These are phyloP conservation scores for Paramecium sonneborni DNA, from an alignment of 73 alveolate species.

Conservation along the genomic window DNA sequence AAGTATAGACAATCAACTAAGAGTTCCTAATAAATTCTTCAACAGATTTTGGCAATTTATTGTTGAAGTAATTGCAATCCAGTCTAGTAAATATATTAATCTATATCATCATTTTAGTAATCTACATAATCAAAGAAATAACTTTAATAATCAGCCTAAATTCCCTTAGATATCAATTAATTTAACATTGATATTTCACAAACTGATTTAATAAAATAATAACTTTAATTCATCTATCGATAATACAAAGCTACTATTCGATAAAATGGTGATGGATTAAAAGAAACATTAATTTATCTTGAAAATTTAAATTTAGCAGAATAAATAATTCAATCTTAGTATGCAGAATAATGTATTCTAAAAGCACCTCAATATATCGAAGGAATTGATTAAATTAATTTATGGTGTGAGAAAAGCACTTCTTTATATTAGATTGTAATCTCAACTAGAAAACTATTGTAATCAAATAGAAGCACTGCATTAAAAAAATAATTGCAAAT, in stretches of 20 bases:
- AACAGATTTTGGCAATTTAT: background rate
- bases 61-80: background rate
- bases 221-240: background rate
- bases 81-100: background rate
- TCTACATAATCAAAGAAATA: background rate
- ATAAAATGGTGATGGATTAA: slow-evolving; percentile 9
- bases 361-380: background rate
- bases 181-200: background rate
- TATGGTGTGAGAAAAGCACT: background rate
- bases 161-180: background rate
- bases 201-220: background rate
- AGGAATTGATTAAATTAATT: background rate
- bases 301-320: background rate
- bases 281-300: background rate
- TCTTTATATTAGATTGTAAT: background rate
- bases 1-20: background rate
- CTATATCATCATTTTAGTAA: background rate
- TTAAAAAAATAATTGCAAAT: background rate
- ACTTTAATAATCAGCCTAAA: background rate
- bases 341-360: background rate
- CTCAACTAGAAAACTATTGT: background rate
- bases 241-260: slow-evolving; percentile 15
- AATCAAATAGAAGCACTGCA: background rate
- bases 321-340: background rate
- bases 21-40: background rate